Evolutionary conservation across 306 rosid species (phyloP).

Genomic region (Acacia melanoxylon): DNA sequence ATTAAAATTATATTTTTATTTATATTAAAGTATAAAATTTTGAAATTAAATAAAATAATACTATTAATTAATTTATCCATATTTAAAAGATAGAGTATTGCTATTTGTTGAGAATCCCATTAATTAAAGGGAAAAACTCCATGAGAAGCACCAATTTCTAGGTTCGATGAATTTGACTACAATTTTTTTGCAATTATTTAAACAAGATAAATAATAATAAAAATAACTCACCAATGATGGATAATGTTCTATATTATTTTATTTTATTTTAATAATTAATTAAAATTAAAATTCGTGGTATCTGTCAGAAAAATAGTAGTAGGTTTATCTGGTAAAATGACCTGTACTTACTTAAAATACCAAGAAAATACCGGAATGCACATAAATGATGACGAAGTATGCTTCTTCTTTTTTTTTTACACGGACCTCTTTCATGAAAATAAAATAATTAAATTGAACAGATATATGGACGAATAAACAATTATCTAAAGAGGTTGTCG

Average conservation of each 20-base stretch:
- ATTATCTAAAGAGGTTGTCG: not conserved
- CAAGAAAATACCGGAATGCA: conserved; percentile 6
- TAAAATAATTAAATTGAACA: too few relatives aligned
- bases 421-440: not conserved
- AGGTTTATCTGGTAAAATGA: conserved; percentile 6
- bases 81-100: not conserved
- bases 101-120: not conserved
- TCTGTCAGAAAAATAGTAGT: conserved; percentile 14
- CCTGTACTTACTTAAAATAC: not conserved
- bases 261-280: not conserved
- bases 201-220: conserved; percentile 1
- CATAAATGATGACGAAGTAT: not conserved
- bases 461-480: not conserved
- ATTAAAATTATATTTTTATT: too few relatives aligned
- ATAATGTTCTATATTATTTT: conserved; percentile 33
- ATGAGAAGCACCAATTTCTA: not conserved
- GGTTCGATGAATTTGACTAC: conserved; percentile 29
- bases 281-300: not conserved
- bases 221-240: conserved; percentile 8
- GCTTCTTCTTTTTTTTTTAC: not conserved
- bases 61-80: not conserved
- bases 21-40: too few relatives aligned
- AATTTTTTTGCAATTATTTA: conserved; percentile 17
- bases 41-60: not conserved
- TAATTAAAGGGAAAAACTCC: not conserved